These are phyloP conservation scores for Macadamia integrifolia DNA, from an alignment of 164 flowering plant species.

Conservation along the genomic window DNA sequence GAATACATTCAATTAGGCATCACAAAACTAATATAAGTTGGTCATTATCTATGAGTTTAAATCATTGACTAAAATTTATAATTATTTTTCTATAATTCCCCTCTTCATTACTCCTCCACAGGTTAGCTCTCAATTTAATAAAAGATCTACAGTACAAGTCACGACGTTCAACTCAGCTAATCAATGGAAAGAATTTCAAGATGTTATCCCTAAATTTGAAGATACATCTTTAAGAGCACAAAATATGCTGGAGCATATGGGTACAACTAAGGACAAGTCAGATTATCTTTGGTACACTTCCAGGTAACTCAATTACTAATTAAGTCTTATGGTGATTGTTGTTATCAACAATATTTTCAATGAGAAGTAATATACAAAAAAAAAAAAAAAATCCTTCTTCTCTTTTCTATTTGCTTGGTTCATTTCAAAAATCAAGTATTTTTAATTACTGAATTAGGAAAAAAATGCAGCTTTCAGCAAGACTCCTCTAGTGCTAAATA, in stretches of 20 bases:
- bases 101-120: slow-evolving; percentile 10
- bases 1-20: no score
- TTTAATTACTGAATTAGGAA: no score
- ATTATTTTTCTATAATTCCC: neutral
- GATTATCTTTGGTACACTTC: slow-evolving; percentile 77
- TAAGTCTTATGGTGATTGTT: neutral
- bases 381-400: neutral
- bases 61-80: no score
- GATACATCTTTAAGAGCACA: slow-evolving; percentile 23
- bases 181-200: slow-evolving; percentile 34
- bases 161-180: slow-evolving; percentile 14
- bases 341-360: neutral
- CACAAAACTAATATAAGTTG: no score
- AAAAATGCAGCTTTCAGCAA: slow-evolving; percentile 36
- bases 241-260: slow-evolving; percentile 39
- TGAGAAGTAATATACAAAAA: neutral
- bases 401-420: no score
- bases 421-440: no score
- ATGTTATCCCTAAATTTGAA: slow-evolving; percentile 27
- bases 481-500: slow-evolving; percentile 21
- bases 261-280: slow-evolving; percentile 41
- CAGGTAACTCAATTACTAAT: slow-evolving; percentile 36
- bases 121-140: slow-evolving; percentile 41
- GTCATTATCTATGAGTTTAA: no score
- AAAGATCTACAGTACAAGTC: slow-evolving; percentile 24